phyloP scores from a whole-genome alignment of 192 early-diverging fungal species.

The Coemansia sp. region DNA sequence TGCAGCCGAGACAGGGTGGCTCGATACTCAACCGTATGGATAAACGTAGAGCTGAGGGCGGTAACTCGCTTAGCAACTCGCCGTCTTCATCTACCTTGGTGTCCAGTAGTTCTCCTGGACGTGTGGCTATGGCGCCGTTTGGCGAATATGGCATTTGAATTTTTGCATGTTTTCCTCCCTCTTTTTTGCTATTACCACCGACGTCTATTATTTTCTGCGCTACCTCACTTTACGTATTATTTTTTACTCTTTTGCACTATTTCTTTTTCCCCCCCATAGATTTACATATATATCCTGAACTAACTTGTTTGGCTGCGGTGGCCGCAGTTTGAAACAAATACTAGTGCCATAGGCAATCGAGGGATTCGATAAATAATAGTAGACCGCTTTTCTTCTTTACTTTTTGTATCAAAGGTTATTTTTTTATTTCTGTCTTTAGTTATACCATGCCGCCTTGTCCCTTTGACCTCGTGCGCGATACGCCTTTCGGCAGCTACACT shows the following conservation, averaged over 20 bases:
- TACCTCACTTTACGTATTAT: not conserved
- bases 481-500: conserved; percentile 22
- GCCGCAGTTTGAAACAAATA: no score
- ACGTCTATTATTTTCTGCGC: conserved; percentile 2
- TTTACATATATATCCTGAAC: not conserved
- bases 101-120: conserved; percentile 16
- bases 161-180: not conserved
- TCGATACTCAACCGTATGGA: conserved; percentile 51
- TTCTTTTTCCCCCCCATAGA: conserved; percentile 10
- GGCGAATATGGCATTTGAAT: conserved; percentile 16
- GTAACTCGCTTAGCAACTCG: conserved; percentile 16
- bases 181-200: not conserved
- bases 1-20: conserved; percentile 25
- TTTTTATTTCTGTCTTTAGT: no score
- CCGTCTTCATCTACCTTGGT: conserved; percentile 40
- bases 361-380: not conserved
- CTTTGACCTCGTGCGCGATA: conserved; percentile 21
- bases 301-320: not conserved
- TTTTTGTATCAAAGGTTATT: no score
- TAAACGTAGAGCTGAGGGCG: conserved; percentile 19
- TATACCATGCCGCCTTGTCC: conserved; percentile 20
- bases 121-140: conserved; percentile 37
- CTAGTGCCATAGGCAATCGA: no score
- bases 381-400: not conserved
- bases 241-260: not conserved